Base-by-base conservation (phyloP, 495 filamentous ascomycete genomes). In the Annulohypoxylon stygium region DNA sequence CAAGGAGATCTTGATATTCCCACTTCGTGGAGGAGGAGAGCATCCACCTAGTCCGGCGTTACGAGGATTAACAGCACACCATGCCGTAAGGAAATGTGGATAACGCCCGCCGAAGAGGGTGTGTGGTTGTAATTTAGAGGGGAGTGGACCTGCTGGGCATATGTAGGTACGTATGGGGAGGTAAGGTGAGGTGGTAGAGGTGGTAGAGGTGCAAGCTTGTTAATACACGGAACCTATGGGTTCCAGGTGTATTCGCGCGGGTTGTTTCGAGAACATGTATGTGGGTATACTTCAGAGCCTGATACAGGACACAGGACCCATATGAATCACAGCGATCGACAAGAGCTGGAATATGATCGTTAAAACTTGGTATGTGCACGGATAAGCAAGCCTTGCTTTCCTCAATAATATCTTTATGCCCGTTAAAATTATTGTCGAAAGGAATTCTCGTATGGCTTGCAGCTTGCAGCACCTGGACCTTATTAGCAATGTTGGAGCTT, bases 181-280 rank as follows among this genome's bases (percentile, higher is more conserved):
- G 65, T 61, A 50, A 23, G 7, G 16, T 41, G 18, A 61, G 14
- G 30, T 62, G 34, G 43, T 18, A 51, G 11, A 23, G 20, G 20
- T 23, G 20, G 51, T 36, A 65, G 14, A 16, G 18, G 23, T 73
- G 53, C 39, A 50, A 48, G 59, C 47, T 10, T 61, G 58, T 60
- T 65, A 68, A 65, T 59, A 65, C 48, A 47, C 43, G 37, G 33
- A 60, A 58, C 36, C 18, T 73, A 60, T 69, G 23, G 59, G 71
- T 47, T 54, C 51, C 39, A 50, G 71, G 55, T 60, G 48, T 63
- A 58, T 51, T 70, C 62, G 67, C 62, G 63, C 63, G 58, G 72
- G 37, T 61, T 64, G 72, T 67, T 71, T 75, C 72, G 72, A 75
- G 72, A 75, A 71, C 65, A 66, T 62, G 66, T 67, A 61, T 55